phyloP scores from a whole-genome alignment of 441 rosid species.

The Isatis lusitanica region DNA sequence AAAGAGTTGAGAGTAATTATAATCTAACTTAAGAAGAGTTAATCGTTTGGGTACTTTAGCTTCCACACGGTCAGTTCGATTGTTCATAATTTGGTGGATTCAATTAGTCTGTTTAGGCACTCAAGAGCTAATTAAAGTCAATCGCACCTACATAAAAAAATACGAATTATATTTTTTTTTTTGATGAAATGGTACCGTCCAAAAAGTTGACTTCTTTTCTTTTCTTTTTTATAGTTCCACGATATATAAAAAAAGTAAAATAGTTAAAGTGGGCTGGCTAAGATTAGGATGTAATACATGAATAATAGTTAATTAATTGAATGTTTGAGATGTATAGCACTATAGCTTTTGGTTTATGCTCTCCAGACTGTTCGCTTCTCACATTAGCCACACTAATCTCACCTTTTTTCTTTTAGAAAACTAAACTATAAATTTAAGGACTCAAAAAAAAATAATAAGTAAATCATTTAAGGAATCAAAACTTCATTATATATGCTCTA shows the following conservation, averaged over 20 bases:
- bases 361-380: slow-evolving; percentile 33
- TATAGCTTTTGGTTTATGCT: slow-evolving; percentile 28
- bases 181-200: slow-evolving; percentile 5
- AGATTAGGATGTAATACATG: slow-evolving; percentile 11
- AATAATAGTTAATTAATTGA: not conserved
- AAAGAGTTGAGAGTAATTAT: too few species aligned
- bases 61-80: not conserved
- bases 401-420: not conserved
- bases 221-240: not conserved
- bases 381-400: slow-evolving; percentile 33
- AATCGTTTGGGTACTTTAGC: not conserved
- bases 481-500: not conserved
- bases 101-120: not conserved
- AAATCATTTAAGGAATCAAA: slow-evolving; percentile 8
- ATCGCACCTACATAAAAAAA: not conserved
- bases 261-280: slow-evolving; percentile 7
- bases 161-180: not conserved
- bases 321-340: slow-evolving; percentile 23
- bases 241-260: not conserved
- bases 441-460: not conserved
- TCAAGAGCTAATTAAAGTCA: slow-evolving; percentile 6
- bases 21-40: not conserved
- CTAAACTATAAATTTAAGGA: not conserved
- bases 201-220: not conserved
- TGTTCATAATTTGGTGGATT: not conserved